These are phyloP conservation scores for Fusarium musae DNA, from an alignment of 2,329 filamentous ascomycete species.

Conservation along the genomic window DNA sequence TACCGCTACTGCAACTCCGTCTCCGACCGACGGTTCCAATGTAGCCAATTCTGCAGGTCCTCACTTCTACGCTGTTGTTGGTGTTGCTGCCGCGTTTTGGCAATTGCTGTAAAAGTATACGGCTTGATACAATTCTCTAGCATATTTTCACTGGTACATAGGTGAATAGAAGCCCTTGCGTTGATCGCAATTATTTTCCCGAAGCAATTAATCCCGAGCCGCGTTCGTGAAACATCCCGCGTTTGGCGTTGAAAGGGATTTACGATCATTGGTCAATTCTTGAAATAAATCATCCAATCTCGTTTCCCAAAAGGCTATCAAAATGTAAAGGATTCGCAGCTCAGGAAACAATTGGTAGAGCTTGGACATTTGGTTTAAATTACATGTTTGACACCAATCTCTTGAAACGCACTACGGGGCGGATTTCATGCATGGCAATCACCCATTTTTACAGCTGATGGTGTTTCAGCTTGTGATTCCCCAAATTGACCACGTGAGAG, in stretches of 20 bases:
- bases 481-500: not conserved
- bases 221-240: not conserved
- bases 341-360: not conserved
- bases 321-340: not conserved
- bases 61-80: not conserved
- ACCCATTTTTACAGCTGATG: not conserved
- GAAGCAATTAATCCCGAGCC: not conserved
- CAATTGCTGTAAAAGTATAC: conserved; percentile 10
- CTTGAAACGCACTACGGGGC: conserved; percentile 14
- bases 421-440: conserved; percentile 23
- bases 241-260: not conserved
- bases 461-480: conserved; percentile 6
- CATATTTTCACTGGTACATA: not conserved
- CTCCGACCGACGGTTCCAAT: conserved; percentile 1
- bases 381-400: not conserved
- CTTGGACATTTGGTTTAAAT: conserved; percentile 1
- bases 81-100: conserved; percentile 10
- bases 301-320: not conserved
- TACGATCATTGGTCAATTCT: not conserved
- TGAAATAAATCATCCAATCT: not conserved
- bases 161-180: not conserved
- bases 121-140: not conserved
- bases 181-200: not conserved
- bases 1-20: not conserved
- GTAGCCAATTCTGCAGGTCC: not conserved